Conservation (phyloP, 1,139 yeast genomes). For the Geotrichum phurueaensis region DNA sequence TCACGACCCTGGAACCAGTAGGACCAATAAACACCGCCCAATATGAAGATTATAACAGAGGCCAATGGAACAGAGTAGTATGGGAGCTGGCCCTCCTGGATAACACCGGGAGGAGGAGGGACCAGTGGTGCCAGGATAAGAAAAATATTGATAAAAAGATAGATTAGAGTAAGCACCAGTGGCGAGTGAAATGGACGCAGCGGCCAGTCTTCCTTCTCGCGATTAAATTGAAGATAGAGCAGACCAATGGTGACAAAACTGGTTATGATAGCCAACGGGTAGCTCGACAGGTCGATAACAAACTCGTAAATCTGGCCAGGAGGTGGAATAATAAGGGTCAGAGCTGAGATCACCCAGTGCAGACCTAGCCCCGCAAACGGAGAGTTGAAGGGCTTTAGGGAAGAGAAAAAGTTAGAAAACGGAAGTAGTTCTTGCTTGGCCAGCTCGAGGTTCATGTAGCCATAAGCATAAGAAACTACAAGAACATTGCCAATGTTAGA, state of each 20-base stretch:
- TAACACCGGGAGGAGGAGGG: constrained; percentile 40
- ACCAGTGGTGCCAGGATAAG: constrained; percentile 54
- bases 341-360: constrained; percentile 46
- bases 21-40: constrained; percentile 46
- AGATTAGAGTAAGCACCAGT: constrained; percentile 33
- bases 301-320: constrained; percentile 77
- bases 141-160: constrained; percentile 47
- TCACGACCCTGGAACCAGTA: constrained; percentile 13
- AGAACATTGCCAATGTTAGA: constrained; percentile 73
- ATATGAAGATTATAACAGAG: constrained; percentile 43
- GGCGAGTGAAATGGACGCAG: constrained; percentile 29
- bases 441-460: constrained; percentile 64
- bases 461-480: constrained; percentile 71
- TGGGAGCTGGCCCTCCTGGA: constrained; percentile 37
- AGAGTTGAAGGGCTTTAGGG: constrained; percentile 48
- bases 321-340: constrained; percentile 57
- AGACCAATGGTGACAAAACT: constrained; percentile 66
- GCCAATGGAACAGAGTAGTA: constrained; percentile 55
- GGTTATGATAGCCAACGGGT: constrained; percentile 65
- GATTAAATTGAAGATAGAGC: constrained; percentile 54
- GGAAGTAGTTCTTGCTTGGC: constrained; percentile 72
- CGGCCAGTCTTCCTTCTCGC: constrained; percentile 50
- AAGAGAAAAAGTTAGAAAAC: constrained; percentile 50
- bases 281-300: constrained; percentile 66
- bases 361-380: constrained; percentile 49